Evolutionary conservation across 257 asterid species (phyloP), one percentile per base, ranked within the genome.

Genomic region (Handroanthus guayacan): DNA sequence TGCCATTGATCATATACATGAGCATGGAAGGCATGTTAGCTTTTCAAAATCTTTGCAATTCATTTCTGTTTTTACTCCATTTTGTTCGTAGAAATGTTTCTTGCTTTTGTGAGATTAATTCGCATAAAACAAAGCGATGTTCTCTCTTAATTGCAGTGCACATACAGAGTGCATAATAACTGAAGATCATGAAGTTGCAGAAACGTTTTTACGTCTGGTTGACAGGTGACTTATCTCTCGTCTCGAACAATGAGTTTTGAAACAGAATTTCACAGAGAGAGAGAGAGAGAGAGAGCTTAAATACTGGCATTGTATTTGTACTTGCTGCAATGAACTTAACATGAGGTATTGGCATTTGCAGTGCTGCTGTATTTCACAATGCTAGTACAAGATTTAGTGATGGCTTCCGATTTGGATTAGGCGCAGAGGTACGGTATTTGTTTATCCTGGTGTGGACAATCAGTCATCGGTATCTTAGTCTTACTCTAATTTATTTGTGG

Each of bases 361-460:
- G 98, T 84, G 99, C 99, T 81, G 98, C 99, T 78, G 95, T 95
- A 65, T 84, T 94, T 71, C 97, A 89, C 85, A 94, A 94, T 78
- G 98, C 97, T 70, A 95, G 99, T 80, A 94, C 98, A 69, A 80
- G 98, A 83, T 93, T 93, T 75, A 68, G 91, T 70, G 98, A 94
- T 75, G 98, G 98, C 80, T 94, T 84, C 81, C 96, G 98, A 13
- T 94, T 94, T 84, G 98, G 98, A 69, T 90, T 92, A 63, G 98
- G 98, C 4, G 98, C 98, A 9, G 98, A 94, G 98, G 98, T 94
- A 88, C 31, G 73, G 68, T 58, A 72, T 72, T 43, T 56, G 60
- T 37, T 56, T 36, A 34, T 56, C 25, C 14, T 64, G 69, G 51
- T 14, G 60, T 45, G 65, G 17, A 56, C 10, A 34, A 38, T 62